phyloP scores from a whole-genome alignment of 148 eudicot genomes.

The Cornus kousa region DNA sequence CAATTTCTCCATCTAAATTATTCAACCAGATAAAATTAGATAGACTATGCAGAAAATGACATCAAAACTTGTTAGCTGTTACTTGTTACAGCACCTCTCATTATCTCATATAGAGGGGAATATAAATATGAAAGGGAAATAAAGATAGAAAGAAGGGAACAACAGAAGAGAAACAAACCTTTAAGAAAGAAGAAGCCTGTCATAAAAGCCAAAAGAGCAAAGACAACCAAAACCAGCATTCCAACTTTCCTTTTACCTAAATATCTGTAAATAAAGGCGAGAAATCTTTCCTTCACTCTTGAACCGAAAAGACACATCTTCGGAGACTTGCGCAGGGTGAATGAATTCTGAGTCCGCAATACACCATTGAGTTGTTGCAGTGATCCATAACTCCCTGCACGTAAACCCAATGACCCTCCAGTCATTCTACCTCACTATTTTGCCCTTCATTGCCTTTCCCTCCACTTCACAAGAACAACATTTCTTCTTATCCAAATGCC shows the following conservation, averaged over 20 bases:
- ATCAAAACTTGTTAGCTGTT: not conserved
- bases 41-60: not conserved
- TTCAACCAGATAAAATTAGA: not conserved
- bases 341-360: constrained; percentile 48
- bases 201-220: constrained; percentile 60
- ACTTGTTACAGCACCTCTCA: not conserved
- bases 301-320: constrained; percentile 50
- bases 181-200: constrained; percentile 51
- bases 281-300: constrained; percentile 76
- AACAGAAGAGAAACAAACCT: constrained; percentile 43
- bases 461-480: constrained; percentile 25
- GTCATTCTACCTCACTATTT: constrained; percentile 68
- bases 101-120: not conserved
- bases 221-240: constrained; percentile 65
- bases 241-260: constrained; percentile 61
- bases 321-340: constrained; percentile 51
- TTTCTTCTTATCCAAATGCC: not conserved
- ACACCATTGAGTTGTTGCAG: constrained; percentile 57
- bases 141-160: not conserved
- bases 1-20: not conserved
- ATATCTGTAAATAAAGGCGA: constrained; percentile 43
- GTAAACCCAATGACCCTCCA: constrained; percentile 72
- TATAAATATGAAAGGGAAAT: not conserved
- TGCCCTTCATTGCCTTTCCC: constrained; percentile 57
- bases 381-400: constrained; percentile 69